Evolutionary conservation across 108 stramenopile species (phyloP), one percentile per base, ranked within the genome.

Genomic region (Poteriospumella lacustris): DNA sequence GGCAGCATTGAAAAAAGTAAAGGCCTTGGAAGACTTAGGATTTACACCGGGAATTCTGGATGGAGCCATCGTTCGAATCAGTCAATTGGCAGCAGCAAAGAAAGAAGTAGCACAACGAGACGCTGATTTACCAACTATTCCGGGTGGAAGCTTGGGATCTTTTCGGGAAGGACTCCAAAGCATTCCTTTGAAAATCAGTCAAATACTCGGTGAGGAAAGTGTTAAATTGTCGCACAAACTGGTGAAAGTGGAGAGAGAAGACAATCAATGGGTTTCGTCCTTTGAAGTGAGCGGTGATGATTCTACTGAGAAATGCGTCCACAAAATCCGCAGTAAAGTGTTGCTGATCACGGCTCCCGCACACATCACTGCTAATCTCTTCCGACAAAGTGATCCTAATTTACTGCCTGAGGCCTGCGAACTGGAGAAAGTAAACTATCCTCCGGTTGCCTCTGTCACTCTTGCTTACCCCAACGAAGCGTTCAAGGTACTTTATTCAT

Each of bases 381-480:
- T 91, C 29, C 83, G 82, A 44, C 82, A 86, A 1, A 41, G 64
- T 67, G 64, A 9, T 41, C 64, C 64, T 12, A 34, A 34, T 5
- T 83, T 95, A 38, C 78, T 95, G 58, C 93, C 93, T 2, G 92
- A 89, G 31, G 89, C 91, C 3, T 82, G 88, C 29, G 79, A 67
- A 0, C 85, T 97, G 34, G 89, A 91, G 42, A 87, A 92, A 58
- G 88, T 95, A 29, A 94, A 95, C 88, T 87, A 92, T 75, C 96
- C 96, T 24, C 94, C 96, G 1, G 93, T 97, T 15, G 92, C 92
- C 0, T 89, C 92, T 34, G 94, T 94, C 0, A 93, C 94, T 19
- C 79, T 96, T 29, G 94, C 94, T 3, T 97, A 97, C 79, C 93
- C 93, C 59, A 94, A 94, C 78, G 78, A 82, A 15, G 81, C 91